phyloP scores from a whole-genome alignment of 345 rosid genomes.

The Eucalyptus sp. region DNA sequence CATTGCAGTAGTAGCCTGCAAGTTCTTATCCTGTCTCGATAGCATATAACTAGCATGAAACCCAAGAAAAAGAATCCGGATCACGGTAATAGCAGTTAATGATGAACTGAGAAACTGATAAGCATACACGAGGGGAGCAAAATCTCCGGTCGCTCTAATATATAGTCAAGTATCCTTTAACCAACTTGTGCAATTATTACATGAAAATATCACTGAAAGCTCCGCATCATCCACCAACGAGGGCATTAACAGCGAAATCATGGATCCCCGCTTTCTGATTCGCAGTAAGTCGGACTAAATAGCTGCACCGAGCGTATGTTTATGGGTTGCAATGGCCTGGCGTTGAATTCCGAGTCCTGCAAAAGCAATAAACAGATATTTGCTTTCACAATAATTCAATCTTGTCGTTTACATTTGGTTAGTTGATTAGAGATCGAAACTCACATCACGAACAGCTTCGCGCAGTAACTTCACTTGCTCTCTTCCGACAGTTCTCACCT shows the following conservation, averaged over 20 bases:
- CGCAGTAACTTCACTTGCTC: conserved; percentile 55
- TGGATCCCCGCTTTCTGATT: background rate
- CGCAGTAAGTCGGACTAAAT: conserved; percentile 11
- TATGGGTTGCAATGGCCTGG: conserved; percentile 49
- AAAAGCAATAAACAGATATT: background rate
- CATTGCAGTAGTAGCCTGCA: background rate
- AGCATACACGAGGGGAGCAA: background rate
- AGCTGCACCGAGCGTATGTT: conserved; percentile 34
- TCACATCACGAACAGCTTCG: conserved; percentile 70
- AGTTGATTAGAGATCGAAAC: background rate
- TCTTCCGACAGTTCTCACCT: conserved; percentile 53
- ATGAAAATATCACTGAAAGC: background rate
- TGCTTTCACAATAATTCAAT: background rate
- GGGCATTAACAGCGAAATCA: background rate
- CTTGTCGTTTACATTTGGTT: background rate
- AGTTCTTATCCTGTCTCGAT: background rate
- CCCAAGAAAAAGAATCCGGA: background rate
- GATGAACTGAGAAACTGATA: background rate
- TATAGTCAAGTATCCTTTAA: background rate
- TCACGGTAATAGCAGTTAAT: background rate
- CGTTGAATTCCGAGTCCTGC: conserved; percentile 53
- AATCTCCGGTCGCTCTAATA: background rate
- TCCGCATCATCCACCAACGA: background rate
- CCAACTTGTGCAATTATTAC: background rate
- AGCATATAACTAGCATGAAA: background rate